Percentiles rank a stretch among this genome's conserved stretches.
Evolutionary conservation across 2,329 filamentous ascomycete species (phyloP).

Genomic region (Trichoderma afroharzianum): DNA sequence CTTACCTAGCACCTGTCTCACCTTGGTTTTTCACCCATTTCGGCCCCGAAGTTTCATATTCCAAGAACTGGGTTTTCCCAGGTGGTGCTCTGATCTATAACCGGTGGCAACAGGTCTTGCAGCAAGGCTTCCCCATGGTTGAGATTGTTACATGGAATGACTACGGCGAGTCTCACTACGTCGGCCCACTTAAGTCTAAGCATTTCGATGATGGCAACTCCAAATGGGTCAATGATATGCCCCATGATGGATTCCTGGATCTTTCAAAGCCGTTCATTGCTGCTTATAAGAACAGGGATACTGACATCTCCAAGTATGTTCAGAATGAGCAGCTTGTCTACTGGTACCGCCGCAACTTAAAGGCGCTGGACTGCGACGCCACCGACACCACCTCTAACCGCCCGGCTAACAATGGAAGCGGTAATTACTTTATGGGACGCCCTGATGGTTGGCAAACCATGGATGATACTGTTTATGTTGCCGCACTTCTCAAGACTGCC

Average conservation of each 20-base stretch:
- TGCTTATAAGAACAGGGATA: conserved; percentile 47
- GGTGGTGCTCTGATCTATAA: conserved; percentile 56
- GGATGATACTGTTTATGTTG: conserved; percentile 49
- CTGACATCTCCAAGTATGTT: conserved; percentile 40
- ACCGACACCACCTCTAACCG: conserved; percentile 48
- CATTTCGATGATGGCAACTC: conserved; percentile 43
- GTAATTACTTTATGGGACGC: conserved; percentile 50
- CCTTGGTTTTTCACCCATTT: conserved; percentile 50
- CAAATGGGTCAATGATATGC: conserved; percentile 50
- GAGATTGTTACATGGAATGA: conserved; percentile 47
- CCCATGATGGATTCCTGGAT: conserved; percentile 51
- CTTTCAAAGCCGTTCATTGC: conserved; percentile 52
- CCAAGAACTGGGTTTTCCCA: conserved; percentile 55
- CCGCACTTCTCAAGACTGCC: conserved; percentile 44
- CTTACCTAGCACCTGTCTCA: conserved; percentile 45
- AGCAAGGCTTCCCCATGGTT: conserved; percentile 44
- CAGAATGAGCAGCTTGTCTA: conserved; percentile 49
- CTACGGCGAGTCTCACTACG: conserved; percentile 55
- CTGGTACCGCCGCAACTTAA: conserved; percentile 52
- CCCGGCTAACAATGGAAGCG: conserved; percentile 41
- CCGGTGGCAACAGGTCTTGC: conserved; percentile 50
- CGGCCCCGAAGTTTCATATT: conserved; percentile 26
- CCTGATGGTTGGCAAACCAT: conserved; percentile 49
- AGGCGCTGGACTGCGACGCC: conserved; percentile 44
- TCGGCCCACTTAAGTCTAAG: conserved; percentile 44